These are phyloP conservation scores for Phallus indusiatus DNA, from an alignment of 768 basidiomycete genomes.

Conservation along the genomic window DNA sequence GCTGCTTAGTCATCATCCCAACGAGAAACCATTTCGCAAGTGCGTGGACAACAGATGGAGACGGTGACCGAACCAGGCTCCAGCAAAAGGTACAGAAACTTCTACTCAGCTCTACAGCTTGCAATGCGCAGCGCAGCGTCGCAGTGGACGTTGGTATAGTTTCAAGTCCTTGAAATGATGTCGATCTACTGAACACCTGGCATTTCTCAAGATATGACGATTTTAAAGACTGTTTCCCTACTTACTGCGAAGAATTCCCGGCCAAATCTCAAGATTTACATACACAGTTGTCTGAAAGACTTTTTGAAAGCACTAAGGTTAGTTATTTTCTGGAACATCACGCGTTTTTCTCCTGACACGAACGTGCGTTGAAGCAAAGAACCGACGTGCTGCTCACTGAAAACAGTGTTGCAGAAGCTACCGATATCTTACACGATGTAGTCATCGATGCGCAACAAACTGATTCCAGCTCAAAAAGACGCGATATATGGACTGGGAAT, in stretches of 20 bases:
- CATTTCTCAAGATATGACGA: constrained; percentile 26
- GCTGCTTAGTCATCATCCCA: constrained; percentile 1
- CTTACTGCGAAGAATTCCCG: constrained; percentile 41
- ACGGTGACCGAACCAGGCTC: constrained; percentile 16
- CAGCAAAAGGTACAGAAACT: constrained; percentile 48
- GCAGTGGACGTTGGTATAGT: constrained; percentile 46
- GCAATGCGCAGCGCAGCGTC: constrained; percentile 46
- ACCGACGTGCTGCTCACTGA: constrained; percentile 62
- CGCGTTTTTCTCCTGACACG: not conserved
- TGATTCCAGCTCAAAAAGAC: constrained; percentile 26
- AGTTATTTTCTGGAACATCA: not conserved
- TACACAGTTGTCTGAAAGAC: constrained; percentile 49
- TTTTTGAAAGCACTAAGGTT: constrained; percentile 51
- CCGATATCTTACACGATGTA: constrained; percentile 61
- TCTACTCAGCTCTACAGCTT: constrained; percentile 45
- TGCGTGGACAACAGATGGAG: not conserved
- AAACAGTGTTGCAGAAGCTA: constrained; percentile 56
- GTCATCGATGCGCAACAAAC: constrained; percentile 56
- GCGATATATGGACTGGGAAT: constrained; percentile 57
- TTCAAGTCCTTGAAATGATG: not conserved
- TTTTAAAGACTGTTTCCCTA: constrained; percentile 46
- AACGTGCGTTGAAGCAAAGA: constrained; percentile 36
- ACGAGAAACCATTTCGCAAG: not conserved
- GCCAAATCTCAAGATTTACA: constrained; percentile 48
- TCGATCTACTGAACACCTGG: not conserved